phyloP scores from a whole-genome alignment of 805 yeast genomes.

The Brettanomyces bruxellensis region DNA sequence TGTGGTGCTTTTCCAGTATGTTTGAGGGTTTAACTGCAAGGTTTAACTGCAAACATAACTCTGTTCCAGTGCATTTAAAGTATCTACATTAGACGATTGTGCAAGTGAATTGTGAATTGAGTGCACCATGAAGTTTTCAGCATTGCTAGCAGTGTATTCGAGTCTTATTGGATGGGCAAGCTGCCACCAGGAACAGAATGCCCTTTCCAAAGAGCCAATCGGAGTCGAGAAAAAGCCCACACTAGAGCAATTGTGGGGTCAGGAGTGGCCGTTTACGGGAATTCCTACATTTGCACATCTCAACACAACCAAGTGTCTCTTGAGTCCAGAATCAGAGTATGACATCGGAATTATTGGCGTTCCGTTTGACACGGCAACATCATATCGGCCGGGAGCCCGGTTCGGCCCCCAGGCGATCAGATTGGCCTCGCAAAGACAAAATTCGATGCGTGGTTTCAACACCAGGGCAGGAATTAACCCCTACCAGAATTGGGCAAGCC shows the following conservation, averaged over 20 bases:
- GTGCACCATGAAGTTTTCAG: too few relatives aligned
- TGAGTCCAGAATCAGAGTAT: constrained; percentile 34
- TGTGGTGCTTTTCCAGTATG: too few relatives aligned
- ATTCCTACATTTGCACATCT: constrained; percentile 69
- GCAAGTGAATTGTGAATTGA: too few relatives aligned
- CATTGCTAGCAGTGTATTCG: too few relatives aligned
- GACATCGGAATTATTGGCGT: constrained; percentile 73
- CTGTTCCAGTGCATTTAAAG: too few relatives aligned
- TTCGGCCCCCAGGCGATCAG: constrained; percentile 74
- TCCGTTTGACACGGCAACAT: constrained; percentile 77
- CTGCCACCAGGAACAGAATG: too few relatives aligned
- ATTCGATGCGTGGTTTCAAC: constrained; percentile 60
- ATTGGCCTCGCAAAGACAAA: constrained; percentile 63
- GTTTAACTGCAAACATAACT: too few relatives aligned
- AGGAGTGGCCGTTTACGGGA: constrained; percentile 64
- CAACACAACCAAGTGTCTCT: constrained; percentile 49
- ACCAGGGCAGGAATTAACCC: constrained; percentile 45
- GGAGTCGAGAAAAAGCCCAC: constrained; percentile 22
- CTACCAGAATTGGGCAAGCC: constrained; percentile 37
- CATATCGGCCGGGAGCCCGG: constrained; percentile 74
- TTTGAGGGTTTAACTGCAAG: too few relatives aligned
- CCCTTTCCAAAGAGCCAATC: too few relatives aligned
- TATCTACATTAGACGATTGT: too few relatives aligned
- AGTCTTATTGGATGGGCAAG: too few relatives aligned
- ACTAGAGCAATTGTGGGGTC: constrained; percentile 61